Percentiles rank a stretch among this genome's conserved stretches.
Conservation (phyloP, 139 green algal species). For the Chlorella ohadii region DNA sequence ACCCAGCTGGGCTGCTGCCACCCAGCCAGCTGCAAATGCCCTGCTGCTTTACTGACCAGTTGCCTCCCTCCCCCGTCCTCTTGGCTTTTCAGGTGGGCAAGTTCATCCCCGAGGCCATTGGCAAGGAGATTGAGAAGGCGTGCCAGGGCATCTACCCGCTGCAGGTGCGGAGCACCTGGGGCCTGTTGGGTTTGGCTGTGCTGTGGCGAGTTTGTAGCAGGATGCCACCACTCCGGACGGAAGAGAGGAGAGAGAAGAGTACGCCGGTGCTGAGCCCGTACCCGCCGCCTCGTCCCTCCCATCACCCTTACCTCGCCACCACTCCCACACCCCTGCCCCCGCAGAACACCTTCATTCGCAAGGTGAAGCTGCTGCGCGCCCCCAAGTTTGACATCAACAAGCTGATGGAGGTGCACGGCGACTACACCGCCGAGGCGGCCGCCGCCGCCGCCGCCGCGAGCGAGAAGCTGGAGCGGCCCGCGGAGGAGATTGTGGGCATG, state of each 20-base stretch:
- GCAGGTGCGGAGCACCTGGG: slow-evolving; percentile 7
- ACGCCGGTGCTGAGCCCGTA: too few species aligned
- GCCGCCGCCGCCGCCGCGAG: slow-evolving; percentile 37
- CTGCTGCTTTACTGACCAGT: neutral
- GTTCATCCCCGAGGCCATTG: slow-evolving; percentile 99
- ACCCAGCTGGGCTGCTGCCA: too few species aligned
- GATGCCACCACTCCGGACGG: too few species aligned
- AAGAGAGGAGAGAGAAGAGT: too few species aligned
- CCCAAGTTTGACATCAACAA: slow-evolving; percentile 99
- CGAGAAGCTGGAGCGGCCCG: slow-evolving; percentile 52
- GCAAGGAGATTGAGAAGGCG: slow-evolving; percentile 98
- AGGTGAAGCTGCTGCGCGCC: slow-evolving; percentile 98
- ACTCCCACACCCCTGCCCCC: too few species aligned
- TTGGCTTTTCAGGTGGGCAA: slow-evolving; percentile 78
- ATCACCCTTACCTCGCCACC: neutral
- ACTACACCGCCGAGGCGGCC: slow-evolving; percentile 81
- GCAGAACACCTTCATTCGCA: slow-evolving; percentile 97
- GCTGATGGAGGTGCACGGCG: slow-evolving; percentile 98
- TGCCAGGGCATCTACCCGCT: slow-evolving; percentile 92
- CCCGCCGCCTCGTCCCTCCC: neutral
- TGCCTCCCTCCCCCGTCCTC: too few species aligned
- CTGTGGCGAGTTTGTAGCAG: too few species aligned
- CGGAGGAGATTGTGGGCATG: slow-evolving; percentile 45
- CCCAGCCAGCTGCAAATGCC: too few species aligned
- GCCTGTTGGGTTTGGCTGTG: too few species aligned